Conservation (phyloP, 1,284 basidiomycete genomes). For the Trichosporon coremiiforme region DNA sequence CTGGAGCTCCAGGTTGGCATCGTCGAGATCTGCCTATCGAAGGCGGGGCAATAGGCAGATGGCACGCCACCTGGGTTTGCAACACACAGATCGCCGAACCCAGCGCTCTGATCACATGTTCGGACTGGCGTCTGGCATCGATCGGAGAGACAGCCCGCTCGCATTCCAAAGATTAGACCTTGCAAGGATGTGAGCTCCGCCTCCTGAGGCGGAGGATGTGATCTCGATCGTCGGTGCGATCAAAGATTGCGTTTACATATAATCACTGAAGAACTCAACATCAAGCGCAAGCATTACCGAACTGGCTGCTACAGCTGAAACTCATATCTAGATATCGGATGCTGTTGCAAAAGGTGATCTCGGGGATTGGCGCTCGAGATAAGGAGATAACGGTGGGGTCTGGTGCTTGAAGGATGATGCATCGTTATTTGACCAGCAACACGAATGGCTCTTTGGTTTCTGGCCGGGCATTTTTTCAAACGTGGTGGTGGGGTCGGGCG, state of each 20-base stretch:
- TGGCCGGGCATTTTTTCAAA: background rate
- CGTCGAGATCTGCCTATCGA: background rate
- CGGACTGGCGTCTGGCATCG: background rate
- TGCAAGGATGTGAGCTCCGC: background rate
- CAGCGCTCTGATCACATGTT: background rate
- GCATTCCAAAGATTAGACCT: background rate
- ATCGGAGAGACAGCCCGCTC: background rate
- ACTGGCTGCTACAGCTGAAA: background rate
- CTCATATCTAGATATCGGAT: background rate
- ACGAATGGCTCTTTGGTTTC: conserved; percentile 9
- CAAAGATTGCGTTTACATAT: background rate
- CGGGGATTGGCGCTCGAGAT: conserved; percentile 6
- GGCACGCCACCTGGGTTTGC: background rate
- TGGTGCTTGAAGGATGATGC: background rate
- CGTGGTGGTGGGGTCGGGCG: background rate
- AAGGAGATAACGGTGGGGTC: conserved; percentile 2
- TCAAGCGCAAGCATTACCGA: background rate
- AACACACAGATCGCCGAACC: background rate
- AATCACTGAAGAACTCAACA: background rate
- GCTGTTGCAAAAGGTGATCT: conserved; percentile 9
- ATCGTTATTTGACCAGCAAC: conserved; percentile 6
- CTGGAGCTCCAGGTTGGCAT: background rate
- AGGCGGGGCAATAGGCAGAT: background rate
- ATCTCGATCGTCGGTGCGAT: conserved; percentile 1
- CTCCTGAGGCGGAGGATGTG: background rate